Conservation (phyloP, 2,329 filamentous ascomycete species). For the Ramularia endophylla region DNA sequence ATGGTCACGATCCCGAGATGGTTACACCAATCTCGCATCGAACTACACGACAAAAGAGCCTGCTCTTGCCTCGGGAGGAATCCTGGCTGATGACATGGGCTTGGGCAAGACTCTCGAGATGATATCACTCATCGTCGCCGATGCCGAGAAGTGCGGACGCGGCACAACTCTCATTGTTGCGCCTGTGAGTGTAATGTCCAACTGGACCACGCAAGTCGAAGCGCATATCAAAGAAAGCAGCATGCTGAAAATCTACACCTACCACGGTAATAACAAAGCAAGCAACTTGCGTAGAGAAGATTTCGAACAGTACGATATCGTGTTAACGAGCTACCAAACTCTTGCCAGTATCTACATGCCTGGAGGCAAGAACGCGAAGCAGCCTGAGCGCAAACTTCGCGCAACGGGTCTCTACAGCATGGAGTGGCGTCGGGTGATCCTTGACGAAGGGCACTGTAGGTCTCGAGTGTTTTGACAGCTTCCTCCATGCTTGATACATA, state of each 20-base stretch:
- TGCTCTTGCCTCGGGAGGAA: constrained; percentile 67
- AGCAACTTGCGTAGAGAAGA: constrained; percentile 46
- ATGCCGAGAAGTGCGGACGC: constrained; percentile 29
- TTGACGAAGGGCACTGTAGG: constrained; percentile 82
- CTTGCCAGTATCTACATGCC: constrained; percentile 60
- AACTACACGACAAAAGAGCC: constrained; percentile 58
- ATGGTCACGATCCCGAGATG: constrained; percentile 52
- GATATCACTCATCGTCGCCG: constrained; percentile 68
- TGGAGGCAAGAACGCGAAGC: constrained; percentile 35
- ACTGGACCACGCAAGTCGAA: constrained; percentile 76
- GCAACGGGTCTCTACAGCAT: constrained; percentile 54
- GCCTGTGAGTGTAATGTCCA: constrained; percentile 82
- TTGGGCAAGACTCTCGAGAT: constrained; percentile 83
- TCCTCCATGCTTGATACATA: no score
- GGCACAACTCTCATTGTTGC: constrained; percentile 74
- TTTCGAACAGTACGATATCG: constrained; percentile 63
- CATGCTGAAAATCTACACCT: constrained; percentile 62
- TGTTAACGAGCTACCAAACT: constrained; percentile 80
- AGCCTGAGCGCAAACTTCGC: constrained; percentile 26
- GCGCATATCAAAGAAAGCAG: constrained; percentile 62
- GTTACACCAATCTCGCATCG: constrained; percentile 64
- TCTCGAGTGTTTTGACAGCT: no score
- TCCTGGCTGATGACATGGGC: constrained; percentile 90
- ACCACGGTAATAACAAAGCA: constrained; percentile 61
- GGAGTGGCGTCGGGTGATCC: constrained; percentile 70